Evolutionary conservation across 768 basidiomycete genomes (phyloP).

Genomic region (Cystobasidium onofrii): DNA sequence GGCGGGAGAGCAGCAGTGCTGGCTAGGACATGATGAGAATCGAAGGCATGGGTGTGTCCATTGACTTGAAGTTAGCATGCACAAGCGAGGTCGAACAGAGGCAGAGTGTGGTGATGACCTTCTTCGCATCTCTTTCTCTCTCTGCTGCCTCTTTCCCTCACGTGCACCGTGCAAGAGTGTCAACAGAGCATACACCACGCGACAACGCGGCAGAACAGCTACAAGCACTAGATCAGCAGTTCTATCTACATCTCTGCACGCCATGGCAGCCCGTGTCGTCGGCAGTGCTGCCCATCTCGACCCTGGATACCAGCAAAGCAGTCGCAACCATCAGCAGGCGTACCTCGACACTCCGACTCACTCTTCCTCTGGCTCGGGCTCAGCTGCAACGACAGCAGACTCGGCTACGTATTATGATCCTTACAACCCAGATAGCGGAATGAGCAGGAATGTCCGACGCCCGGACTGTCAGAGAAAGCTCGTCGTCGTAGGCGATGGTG

Average conservation of each 20-base stretch:
- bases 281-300: not conserved
- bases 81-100: not conserved
- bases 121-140: not conserved
- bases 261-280: not conserved
- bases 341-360: not conserved
- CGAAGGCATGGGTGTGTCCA: too few relatives aligned
- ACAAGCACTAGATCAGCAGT: not conserved
- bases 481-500: conserved; percentile 26
- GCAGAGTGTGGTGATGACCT: not conserved
- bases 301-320: not conserved
- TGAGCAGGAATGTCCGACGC: not conserved
- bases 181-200: not conserved
- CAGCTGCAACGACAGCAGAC: not conserved
- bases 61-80: not conserved
- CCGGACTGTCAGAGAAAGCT: conserved; percentile 26
- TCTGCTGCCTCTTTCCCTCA: not conserved
- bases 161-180: not conserved
- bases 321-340: not conserved
- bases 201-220: not conserved
- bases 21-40: not conserved
- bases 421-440: conserved; percentile 1
- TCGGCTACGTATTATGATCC: conserved; percentile 14
- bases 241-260: too few relatives aligned
- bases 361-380: not conserved
- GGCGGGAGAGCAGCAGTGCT: not conserved